phyloP scores from a whole-genome alignment of 805 yeast species.

The Maudiozyma serrabonitensis region DNA sequence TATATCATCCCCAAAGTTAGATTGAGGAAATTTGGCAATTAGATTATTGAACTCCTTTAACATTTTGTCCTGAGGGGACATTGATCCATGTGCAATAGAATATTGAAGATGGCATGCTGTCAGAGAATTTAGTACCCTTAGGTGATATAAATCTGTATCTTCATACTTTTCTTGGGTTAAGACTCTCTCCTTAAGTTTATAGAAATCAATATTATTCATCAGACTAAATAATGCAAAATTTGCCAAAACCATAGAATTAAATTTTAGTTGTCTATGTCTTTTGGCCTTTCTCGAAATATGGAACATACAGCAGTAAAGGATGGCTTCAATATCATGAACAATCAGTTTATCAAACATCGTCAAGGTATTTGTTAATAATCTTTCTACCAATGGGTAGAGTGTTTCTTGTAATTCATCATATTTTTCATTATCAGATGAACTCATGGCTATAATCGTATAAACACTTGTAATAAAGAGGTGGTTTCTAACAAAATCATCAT shows the following conservation, averaged over 20 bases:
- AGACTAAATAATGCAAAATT: constrained; percentile 43
- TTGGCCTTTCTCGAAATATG: constrained; percentile 45
- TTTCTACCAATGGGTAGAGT: constrained; percentile 40
- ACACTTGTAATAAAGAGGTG: constrained; percentile 50
- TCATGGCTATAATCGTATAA: constrained; percentile 45
- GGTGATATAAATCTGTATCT: constrained; percentile 39
- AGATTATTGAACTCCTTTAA: constrained; percentile 33
- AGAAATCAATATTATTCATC: constrained; percentile 38
- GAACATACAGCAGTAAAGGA: constrained; percentile 44
- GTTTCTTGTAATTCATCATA: constrained; percentile 39
- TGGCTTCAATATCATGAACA: constrained; percentile 53
- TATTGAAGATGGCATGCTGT: constrained; percentile 43
- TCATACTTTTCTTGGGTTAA: constrained; percentile 18
- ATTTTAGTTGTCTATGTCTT: constrained; percentile 36
- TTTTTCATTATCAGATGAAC: constrained; percentile 43
- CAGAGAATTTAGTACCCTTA: constrained; percentile 44
- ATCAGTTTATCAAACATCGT: constrained; percentile 42
- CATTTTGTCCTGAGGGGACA: constrained; percentile 19
- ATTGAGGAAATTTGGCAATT: constrained; percentile 39
- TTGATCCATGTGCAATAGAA: constrained; percentile 39
- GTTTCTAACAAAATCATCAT: constrained; percentile 35
- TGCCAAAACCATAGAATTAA: constrained; percentile 45
- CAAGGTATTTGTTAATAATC: constrained; percentile 39
- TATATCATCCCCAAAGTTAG: constrained; percentile 45
- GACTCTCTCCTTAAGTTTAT: constrained; percentile 33